Percentiles rank a stretch among this genome's conserved stretches.
phyloP scores from a whole-genome alignment of 176 grass and related monocot genomes.

The Ensete glaucum region DNA sequence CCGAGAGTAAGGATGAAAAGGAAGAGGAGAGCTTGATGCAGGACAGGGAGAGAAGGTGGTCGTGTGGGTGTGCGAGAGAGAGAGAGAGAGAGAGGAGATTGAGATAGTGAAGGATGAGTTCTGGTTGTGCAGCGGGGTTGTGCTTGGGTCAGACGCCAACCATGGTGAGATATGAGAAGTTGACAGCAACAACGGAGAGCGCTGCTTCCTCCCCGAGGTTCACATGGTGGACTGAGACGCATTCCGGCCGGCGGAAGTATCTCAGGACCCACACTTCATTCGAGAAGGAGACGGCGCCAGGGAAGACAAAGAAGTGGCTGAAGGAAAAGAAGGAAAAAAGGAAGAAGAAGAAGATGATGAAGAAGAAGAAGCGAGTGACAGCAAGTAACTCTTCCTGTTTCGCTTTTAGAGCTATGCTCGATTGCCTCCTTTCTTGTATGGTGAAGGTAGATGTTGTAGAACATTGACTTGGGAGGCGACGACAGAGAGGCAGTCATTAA shows the following conservation, averaged over 20 bases:
- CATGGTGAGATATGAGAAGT: not conserved
- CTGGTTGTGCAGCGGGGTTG: too few relatives aligned
- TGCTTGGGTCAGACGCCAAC: too few relatives aligned
- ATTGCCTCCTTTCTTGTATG: conserved; percentile 10
- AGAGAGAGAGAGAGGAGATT: not conserved
- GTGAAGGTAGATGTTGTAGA: conserved; percentile 14
- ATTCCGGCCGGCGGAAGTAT: not conserved
- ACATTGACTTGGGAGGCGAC: not conserved
- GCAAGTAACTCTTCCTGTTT: not conserved
- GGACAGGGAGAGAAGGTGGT: too few relatives aligned
- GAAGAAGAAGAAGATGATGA: not conserved
- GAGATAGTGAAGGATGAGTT: too few relatives aligned
- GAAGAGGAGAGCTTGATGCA: not conserved
- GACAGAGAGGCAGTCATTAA: too few relatives aligned
- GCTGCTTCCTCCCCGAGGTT: not conserved
- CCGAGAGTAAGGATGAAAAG: not conserved
- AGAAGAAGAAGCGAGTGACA: not conserved
- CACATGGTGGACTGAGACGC: not conserved
- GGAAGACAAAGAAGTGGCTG: conserved; percentile 9
- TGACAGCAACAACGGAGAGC: not conserved
- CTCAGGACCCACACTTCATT: not conserved
- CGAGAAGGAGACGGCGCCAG: not conserved
- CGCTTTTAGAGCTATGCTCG: not conserved
- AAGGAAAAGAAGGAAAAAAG: conserved; percentile 2
- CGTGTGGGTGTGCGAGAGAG: not conserved